These are phyloP conservation scores for Pseudozyma hubeiensis DNA, from an alignment of 1,284 basidiomycete genomes.

Conservation along the genomic window DNA sequence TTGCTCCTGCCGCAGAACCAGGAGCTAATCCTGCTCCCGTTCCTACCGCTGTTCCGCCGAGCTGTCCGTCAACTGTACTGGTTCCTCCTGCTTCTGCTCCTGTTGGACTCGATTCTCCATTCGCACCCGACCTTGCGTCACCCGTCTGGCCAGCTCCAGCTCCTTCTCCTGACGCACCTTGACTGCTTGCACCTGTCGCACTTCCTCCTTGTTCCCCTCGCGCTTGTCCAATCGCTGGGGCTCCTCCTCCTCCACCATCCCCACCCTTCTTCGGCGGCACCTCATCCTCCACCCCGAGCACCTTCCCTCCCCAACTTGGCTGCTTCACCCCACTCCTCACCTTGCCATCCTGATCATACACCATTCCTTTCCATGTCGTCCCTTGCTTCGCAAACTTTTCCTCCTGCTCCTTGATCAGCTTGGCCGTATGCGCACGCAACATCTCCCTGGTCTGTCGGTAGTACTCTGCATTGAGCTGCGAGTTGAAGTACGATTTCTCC, in stretches of 20 bases:
- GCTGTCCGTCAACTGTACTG: too few relatives aligned
- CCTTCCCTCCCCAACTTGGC: constrained; percentile 3
- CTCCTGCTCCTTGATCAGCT: constrained; percentile 32
- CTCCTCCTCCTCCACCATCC: neutral
- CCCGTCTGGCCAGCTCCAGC: too few relatives aligned
- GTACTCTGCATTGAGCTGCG: constrained; percentile 29
- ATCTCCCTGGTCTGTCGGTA: constrained; percentile 27
- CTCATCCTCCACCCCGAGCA: neutral
- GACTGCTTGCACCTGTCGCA: neutral
- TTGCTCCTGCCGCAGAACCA: too few relatives aligned
- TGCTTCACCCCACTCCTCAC: constrained; percentile 8
- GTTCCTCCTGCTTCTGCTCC: neutral
- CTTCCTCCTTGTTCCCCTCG: neutral
- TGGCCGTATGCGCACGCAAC: constrained; percentile 18
- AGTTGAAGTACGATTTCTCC: constrained; percentile 31
- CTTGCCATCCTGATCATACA: constrained; percentile 28
- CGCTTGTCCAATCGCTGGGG: neutral
- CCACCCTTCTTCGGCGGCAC: neutral
- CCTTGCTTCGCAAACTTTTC: constrained; percentile 22
- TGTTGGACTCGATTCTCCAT: neutral
- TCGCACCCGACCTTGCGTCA: too few relatives aligned
- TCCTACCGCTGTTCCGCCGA: too few relatives aligned
- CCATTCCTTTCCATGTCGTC: constrained; percentile 24
- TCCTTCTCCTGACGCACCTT: neutral
- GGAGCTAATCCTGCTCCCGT: too few relatives aligned